A percentile compares a stretch with the other conserved stretches of the same genome.
These are phyloP conservation scores for Mycena galopus DNA, from an alignment of 768 basidiomycete genomes.

Conservation along the genomic window DNA sequence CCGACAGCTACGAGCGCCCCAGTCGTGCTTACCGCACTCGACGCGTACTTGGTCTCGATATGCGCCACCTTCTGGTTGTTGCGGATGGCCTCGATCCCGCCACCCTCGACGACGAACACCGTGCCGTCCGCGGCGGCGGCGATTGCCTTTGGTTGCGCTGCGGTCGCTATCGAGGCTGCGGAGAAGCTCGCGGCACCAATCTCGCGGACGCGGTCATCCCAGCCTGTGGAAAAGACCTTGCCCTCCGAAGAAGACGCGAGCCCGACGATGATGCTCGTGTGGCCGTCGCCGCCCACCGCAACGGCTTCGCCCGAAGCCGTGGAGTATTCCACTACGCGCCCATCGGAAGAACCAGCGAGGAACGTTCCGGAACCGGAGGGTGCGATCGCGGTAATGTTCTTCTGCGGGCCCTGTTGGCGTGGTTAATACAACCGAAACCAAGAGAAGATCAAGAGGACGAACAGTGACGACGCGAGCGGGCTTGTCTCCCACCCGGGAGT, in stretches of 20 bases:
- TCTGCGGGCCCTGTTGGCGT: slow-evolving; percentile 77
- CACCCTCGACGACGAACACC: slow-evolving; percentile 73
- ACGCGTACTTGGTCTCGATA: slow-evolving; percentile 62
- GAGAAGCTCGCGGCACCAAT: slow-evolving; percentile 65
- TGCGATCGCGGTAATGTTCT: slow-evolving; percentile 77
- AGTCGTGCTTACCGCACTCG: slow-evolving; percentile 69
- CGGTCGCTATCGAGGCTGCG: slow-evolving; percentile 64
- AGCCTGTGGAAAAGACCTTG: slow-evolving; percentile 77
- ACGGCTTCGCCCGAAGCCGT: slow-evolving; percentile 59
- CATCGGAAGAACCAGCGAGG: slow-evolving; percentile 85
- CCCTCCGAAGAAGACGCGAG: slow-evolving; percentile 66
- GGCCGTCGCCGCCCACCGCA: slow-evolving; percentile 71
- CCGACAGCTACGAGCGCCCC: slow-evolving; percentile 76
- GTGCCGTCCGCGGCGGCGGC: slow-evolving; percentile 70
- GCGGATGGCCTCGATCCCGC: slow-evolving; percentile 73
- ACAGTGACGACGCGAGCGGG: slow-evolving; percentile 75
- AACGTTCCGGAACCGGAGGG: slow-evolving; percentile 69
- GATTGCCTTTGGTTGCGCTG: slow-evolving; percentile 78
- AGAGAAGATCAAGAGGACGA: slow-evolving; percentile 34
- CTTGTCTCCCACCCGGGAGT: slow-evolving; percentile 74
- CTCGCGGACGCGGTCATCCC: slow-evolving; percentile 84
- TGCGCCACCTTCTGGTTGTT: slow-evolving; percentile 77
- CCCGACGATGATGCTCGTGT: slow-evolving; percentile 77
- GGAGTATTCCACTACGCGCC: slow-evolving; percentile 77
- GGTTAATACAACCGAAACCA: background rate